These are phyloP conservation scores for Globisporangium takayamanum DNA, from an alignment of 352 stramenopile species.

Conservation along the genomic window DNA sequence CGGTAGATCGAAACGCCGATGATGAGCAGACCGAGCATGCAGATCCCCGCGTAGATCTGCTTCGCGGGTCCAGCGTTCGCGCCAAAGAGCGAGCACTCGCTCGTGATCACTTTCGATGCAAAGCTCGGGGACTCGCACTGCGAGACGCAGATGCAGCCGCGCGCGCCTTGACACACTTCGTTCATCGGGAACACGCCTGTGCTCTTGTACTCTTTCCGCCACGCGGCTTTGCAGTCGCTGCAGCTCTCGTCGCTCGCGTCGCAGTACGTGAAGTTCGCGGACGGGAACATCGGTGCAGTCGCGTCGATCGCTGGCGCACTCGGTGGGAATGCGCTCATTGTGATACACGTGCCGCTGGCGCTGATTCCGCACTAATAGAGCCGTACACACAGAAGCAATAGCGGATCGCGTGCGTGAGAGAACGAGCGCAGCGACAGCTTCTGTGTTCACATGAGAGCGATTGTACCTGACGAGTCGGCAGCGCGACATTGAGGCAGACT, in stretches of 20 bases:
- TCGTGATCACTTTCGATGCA: constrained; percentile 10
- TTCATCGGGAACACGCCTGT: not conserved
- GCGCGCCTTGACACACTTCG: constrained; percentile 10
- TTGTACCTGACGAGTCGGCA: constrained; percentile 1
- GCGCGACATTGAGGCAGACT: constrained; percentile 6
- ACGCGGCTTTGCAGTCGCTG: constrained; percentile 17
- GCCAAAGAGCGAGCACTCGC: constrained; percentile 13
- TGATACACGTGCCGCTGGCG: constrained; percentile 2
- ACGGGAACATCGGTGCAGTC: constrained; percentile 18
- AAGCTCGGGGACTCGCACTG: constrained; percentile 12
- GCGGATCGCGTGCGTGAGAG: not conserved
- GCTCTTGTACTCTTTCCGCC: constrained; percentile 18
- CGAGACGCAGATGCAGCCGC: constrained; percentile 20
- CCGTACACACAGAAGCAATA: not conserved
- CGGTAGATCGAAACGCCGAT: constrained; percentile 5
- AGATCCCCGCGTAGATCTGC: constrained; percentile 6
- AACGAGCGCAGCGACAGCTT: not conserved
- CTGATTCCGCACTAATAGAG: constrained; percentile 4
- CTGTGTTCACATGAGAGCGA: not conserved
- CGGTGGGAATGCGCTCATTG: not conserved
- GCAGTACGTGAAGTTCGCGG: constrained; percentile 29
- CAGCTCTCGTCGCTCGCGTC: constrained; percentile 17
- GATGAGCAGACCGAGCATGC: constrained; percentile 1
- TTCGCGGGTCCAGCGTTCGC: not conserved
- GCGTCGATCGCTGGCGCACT: not conserved